Evolutionary conservation across 345 rosid genomes (phyloP).

Genomic region (Nasturtium officinale): DNA sequence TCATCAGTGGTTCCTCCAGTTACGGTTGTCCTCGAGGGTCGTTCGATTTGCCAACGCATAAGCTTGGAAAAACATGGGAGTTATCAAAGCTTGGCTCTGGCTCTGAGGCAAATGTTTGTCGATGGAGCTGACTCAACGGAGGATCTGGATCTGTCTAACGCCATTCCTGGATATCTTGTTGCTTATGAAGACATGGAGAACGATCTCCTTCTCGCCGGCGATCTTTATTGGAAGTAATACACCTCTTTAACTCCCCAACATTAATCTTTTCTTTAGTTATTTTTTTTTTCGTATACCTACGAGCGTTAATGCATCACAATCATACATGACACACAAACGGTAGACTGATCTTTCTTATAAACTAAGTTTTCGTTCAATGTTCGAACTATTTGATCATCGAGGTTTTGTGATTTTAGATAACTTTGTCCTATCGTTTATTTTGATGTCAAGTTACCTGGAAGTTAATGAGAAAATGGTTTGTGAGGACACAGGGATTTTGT

Average conservation of each 20-base stretch:
- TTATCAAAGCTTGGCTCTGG: constrained; percentile 79
- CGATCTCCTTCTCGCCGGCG: constrained; percentile 94
- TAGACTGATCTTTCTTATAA: not conserved
- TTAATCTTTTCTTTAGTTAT: not conserved
- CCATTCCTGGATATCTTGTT: constrained; percentile 76
- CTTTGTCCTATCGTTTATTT: not conserved
- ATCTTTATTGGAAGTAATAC: constrained; percentile 84
- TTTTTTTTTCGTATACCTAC: not conserved
- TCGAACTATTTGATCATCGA: not conserved
- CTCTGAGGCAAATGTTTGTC: constrained; percentile 81
- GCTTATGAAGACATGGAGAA: constrained; percentile 93
- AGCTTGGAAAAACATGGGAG: constrained; percentile 74
- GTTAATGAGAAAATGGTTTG: constrained; percentile 22
- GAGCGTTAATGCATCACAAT: constrained; percentile 20
- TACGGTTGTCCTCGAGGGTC: constrained; percentile 85
- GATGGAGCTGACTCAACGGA: constrained; percentile 48
- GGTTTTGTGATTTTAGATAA: not conserved
- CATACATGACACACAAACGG: not conserved
- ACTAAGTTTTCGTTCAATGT: not conserved
- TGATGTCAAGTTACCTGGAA: not conserved
- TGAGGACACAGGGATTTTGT: constrained; percentile 71
- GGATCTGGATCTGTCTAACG: constrained; percentile 69
- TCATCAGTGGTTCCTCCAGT: constrained; percentile 75
- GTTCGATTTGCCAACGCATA: constrained; percentile 87
- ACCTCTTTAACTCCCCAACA: constrained; percentile 1